Percentiles rank a stretch among this genome's conserved stretches.
These are phyloP conservation scores for Ustilago lituana DNA, from an alignment of 1,284 basidiomycete genomes.

Conservation along the genomic window DNA sequence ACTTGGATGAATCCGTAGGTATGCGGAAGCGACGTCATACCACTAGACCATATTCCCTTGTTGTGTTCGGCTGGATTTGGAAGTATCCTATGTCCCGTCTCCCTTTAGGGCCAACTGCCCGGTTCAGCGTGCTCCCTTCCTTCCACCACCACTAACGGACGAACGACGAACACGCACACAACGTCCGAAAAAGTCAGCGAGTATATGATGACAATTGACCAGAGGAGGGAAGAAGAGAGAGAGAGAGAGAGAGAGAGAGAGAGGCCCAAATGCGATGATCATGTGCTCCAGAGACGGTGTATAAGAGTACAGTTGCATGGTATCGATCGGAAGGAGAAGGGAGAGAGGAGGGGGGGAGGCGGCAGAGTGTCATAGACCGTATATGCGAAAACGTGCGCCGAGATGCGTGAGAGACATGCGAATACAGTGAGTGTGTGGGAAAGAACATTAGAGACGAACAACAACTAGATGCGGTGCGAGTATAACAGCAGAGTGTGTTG, in stretches of 20 bases:
- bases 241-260: slow-evolving; percentile 12
- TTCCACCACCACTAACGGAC: no score
- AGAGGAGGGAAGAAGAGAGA: not conserved
- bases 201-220: slow-evolving; percentile 29
- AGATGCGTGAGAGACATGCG: not conserved
- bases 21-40: slow-evolving; percentile 56
- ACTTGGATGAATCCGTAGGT: slow-evolving; percentile 4
- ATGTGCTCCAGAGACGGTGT: slow-evolving; percentile 41
- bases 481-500: slow-evolving; percentile 34
- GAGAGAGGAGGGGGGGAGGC: not conserved
- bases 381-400: not conserved
- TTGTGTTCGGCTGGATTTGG: not conserved
- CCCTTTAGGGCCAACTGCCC: no score
- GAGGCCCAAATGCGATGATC: slow-evolving; percentile 24
- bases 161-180: not conserved
- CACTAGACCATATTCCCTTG: slow-evolving; percentile 54
- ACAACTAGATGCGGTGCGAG: slow-evolving; percentile 30
- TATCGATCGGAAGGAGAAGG: slow-evolving; percentile 5
- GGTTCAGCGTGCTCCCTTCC: no score
- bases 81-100: no score
- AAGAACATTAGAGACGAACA: slow-evolving; percentile 13
- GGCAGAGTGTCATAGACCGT: no score
- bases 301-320: slow-evolving; percentile 43
- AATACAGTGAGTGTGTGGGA: not conserved
- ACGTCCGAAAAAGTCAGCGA: slow-evolving; percentile 16